Base-by-base conservation (phyloP, 768 basidiomycete species). In the Lactarius indigo region DNA sequence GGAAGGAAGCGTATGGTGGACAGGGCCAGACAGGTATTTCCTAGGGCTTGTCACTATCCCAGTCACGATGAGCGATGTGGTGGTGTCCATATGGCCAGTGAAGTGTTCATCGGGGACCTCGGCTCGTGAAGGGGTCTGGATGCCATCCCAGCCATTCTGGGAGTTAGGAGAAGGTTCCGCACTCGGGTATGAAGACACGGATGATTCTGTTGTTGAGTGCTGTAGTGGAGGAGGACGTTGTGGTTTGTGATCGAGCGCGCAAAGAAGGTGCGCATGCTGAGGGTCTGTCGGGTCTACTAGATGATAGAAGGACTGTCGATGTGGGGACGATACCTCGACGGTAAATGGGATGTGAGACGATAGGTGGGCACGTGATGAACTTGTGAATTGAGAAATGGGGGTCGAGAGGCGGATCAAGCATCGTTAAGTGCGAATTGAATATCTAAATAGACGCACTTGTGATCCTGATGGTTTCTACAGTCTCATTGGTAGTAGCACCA, bases 391-490 rank as follows among this genome's bases (percentile, higher is more conserved):
- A 35, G 61, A 63, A 59, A 61, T 52, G 33, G 68, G 58, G 50
- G 65, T 63, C 67, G 63, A 64, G 60, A 71, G 70, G 55, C 61
- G 44, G 8, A 56, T 58, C 35, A 59, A 59, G 33, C 84, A 87
- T 10, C 58, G 12, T 37, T 1, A 2, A 12, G 35, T 37, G 12
- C 35, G 35, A 13, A 37, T 64, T 87, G 83, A 59, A 92, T 77
- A 66, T 92, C 88, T 26, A 91, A 78, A 74, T 96, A 98, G 35
- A 85, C 80, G 62, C 96, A 87, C 69, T 85, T 86, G 10, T 90
- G 83, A 10, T 96, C 95, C 35, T 37, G 35, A 44, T 83, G 81
- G 9, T 94, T n/a, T n/a, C 94, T 57, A 83, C 78, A 1, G 94
- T 87, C 44, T 83, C 79, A 6, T 83, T 82, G 37, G 81, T 78